These are phyloP conservation scores for Irpex rosettiformis DNA, from an alignment of 1,284 basidiomycete genomes.

Conservation along the genomic window DNA sequence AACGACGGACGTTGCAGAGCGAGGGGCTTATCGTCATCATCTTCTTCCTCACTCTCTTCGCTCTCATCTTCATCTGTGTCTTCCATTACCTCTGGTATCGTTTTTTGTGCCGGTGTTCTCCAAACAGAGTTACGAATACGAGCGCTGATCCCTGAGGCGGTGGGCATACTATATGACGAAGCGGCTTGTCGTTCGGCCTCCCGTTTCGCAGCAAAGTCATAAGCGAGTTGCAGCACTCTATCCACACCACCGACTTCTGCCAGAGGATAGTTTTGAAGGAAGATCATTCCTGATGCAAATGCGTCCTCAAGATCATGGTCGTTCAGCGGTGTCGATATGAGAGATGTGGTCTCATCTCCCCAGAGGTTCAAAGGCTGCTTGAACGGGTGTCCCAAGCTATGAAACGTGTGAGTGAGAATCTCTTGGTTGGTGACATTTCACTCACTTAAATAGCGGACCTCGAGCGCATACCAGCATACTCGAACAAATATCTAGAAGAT, in stretches of 20 bases:
- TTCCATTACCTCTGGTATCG: neutral
- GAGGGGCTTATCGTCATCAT: slow-evolving; percentile 27
- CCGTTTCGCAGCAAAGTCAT: slow-evolving; percentile 53
- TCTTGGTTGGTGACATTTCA: slow-evolving; percentile 7
- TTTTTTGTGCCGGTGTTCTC: slow-evolving; percentile 34
- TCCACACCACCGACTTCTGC: slow-evolving; percentile 66
- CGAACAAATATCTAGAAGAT: slow-evolving; percentile 63
- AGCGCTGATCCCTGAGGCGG: slow-evolving; percentile 44
- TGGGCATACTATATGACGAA: slow-evolving; percentile 21
- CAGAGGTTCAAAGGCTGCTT: slow-evolving; percentile 49
- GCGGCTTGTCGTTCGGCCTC: slow-evolving; percentile 33
- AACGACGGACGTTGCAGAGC: slow-evolving; percentile 14
- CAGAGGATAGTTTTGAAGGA: slow-evolving; percentile 63
- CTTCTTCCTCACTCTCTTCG: slow-evolving; percentile 25
- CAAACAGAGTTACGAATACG: slow-evolving; percentile 62
- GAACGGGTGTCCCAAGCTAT: slow-evolving; percentile 51
- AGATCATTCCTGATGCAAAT: slow-evolving; percentile 60
- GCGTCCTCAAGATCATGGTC: slow-evolving; percentile 59
- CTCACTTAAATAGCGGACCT: slow-evolving; percentile 52
- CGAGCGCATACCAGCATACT: slow-evolving; percentile 62
- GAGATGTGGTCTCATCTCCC: slow-evolving; percentile 40
- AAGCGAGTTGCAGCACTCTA: slow-evolving; percentile 61
- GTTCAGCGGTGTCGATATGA: slow-evolving; percentile 41
- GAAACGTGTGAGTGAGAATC: neutral
- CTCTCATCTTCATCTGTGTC: slow-evolving; percentile 29